phyloP scores from a whole-genome alignment of 2,329 filamentous ascomycete species.

The Escovopsis weberi region DNA sequence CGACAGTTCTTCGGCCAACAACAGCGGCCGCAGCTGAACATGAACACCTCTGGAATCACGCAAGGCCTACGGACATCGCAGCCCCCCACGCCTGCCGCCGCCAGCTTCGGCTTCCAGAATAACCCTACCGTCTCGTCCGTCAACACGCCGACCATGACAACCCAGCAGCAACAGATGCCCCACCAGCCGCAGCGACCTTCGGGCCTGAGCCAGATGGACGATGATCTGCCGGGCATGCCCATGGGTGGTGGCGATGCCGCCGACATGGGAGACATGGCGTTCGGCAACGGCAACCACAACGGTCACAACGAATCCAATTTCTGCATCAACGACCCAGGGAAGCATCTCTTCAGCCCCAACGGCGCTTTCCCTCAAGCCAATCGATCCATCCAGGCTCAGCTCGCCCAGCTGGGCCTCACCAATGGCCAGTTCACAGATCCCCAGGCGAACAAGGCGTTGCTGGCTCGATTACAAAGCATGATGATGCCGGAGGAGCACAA shows the following conservation, averaged over 20 bases:
- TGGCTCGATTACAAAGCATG: conserved; percentile 44
- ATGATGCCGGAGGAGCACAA: conserved; percentile 81
- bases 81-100: conserved; percentile 68
- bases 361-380: conserved; percentile 53
- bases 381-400: conserved; percentile 50
- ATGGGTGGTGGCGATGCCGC: conserved; percentile 43
- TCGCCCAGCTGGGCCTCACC: conserved; percentile 60
- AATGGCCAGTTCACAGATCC: conserved; percentile 65
- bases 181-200: conserved; percentile 39
- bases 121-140: conserved; percentile 96
- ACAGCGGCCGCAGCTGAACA: conserved; percentile 56
- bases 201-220: conserved; percentile 45
- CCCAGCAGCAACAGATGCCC: conserved; percentile 57
- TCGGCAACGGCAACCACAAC: conserved; percentile 30
- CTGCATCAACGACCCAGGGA: conserved; percentile 85
- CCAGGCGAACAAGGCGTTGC: conserved; percentile 48
- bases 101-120: conserved; percentile 68
- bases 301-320: conserved; percentile 30
- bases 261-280: conserved; percentile 36
- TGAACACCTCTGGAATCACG: conserved; percentile 60
- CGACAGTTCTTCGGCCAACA: conserved; percentile 54
- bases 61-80: conserved; percentile 76
- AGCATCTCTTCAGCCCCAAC: conserved; percentile 78
- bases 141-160: conserved; percentile 82
- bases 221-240: conserved; percentile 50